Percentiles rank a stretch among this genome's conserved stretches.
These are phyloP conservation scores for Talaromyces albobiverticillius DNA, from an alignment of 2,329 filamentous ascomycete species.

Conservation along the genomic window DNA sequence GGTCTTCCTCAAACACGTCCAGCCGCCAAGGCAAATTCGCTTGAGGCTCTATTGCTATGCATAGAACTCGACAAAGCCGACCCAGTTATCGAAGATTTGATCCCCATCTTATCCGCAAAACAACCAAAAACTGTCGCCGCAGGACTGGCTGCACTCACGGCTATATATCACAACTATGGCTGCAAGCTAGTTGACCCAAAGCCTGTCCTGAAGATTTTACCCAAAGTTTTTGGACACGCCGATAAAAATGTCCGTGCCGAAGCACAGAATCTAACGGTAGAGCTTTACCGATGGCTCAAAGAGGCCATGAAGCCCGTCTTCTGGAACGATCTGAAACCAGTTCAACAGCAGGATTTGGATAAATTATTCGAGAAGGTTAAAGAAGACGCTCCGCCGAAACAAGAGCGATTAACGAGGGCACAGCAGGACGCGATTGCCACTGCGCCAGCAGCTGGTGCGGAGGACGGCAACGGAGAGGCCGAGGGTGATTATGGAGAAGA, in stretches of 20 bases:
- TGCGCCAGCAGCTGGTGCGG: conserved; percentile 60
- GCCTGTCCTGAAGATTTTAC: conserved; percentile 78
- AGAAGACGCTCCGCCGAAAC: conserved; percentile 79
- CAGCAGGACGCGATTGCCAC: conserved; percentile 81
- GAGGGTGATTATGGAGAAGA: conserved; percentile 60
- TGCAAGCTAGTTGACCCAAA: conserved; percentile 94
- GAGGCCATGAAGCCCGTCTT: conserved; percentile 99
- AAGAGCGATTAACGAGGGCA: conserved; percentile 80
- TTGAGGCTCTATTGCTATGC: conserved; percentile 84
- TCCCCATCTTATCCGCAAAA: conserved; percentile 81
- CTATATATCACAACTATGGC: conserved; percentile 89
- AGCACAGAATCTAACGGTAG: conserved; percentile 84
- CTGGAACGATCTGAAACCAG: conserved; percentile 91
- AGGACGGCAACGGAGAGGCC: conserved; percentile 54
- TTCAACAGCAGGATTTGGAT: conserved; percentile 91
- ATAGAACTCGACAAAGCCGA: conserved; percentile 84
- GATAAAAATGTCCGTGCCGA: conserved; percentile 98
- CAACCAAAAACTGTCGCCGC: conserved; percentile 83
- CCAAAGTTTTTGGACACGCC: conserved; percentile 90
- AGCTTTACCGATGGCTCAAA: conserved; percentile 94
- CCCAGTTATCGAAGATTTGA: conserved; percentile 84
- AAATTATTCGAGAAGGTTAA: conserved; percentile 93
- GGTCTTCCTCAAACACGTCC: conserved; percentile 83
- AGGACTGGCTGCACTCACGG: conserved; percentile 71
- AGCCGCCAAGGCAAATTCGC: conserved; percentile 79